Evolutionary conservation across 306 rosid genomes (phyloP).

Genomic region (Quercus glauca): DNA sequence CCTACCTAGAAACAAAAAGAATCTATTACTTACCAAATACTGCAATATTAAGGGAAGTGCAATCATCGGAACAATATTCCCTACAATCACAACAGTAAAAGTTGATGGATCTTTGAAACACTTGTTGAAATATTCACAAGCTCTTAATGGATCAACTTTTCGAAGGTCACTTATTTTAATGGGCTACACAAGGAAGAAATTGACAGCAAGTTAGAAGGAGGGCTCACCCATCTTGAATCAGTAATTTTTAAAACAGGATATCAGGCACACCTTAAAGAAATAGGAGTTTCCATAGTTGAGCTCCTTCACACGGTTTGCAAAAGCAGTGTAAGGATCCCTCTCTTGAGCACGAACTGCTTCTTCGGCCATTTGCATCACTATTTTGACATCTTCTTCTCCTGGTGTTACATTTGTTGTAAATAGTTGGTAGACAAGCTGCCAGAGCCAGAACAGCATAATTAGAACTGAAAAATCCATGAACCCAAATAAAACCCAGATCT

Average conservation of each 20-base stretch:
- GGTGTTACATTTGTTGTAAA: slow-evolving; percentile 77
- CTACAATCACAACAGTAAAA: slow-evolving; percentile 83
- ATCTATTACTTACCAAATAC: slow-evolving; percentile 66
- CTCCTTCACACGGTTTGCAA: slow-evolving; percentile 95
- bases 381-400: slow-evolving; percentile 81
- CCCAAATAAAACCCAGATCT: background rate
- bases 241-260: slow-evolving; percentile 18
- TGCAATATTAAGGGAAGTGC: slow-evolving; percentile 90
- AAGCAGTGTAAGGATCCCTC: slow-evolving; percentile 91
- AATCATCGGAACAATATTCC: slow-evolving; percentile 73
- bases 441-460: slow-evolving; percentile 29
- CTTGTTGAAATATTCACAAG: slow-evolving; percentile 90
- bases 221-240: slow-evolving; percentile 17
- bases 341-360: slow-evolving; percentile 94
- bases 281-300: slow-evolving; percentile 94
- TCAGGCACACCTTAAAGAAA: slow-evolving; percentile 75
- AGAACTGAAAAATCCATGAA: background rate
- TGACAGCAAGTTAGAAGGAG: slow-evolving; percentile 26
- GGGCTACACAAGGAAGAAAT: slow-evolving; percentile 56
- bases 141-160: slow-evolving; percentile 82
- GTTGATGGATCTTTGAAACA: slow-evolving; percentile 95
- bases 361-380: slow-evolving; percentile 99
- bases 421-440: slow-evolving; percentile 93
- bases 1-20: slow-evolving; percentile 15
- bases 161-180: slow-evolving; percentile 68